Evolutionary conservation across 2,329 filamentous ascomycete species (phyloP).

Genomic region (Aureobasidium sp.): DNA sequence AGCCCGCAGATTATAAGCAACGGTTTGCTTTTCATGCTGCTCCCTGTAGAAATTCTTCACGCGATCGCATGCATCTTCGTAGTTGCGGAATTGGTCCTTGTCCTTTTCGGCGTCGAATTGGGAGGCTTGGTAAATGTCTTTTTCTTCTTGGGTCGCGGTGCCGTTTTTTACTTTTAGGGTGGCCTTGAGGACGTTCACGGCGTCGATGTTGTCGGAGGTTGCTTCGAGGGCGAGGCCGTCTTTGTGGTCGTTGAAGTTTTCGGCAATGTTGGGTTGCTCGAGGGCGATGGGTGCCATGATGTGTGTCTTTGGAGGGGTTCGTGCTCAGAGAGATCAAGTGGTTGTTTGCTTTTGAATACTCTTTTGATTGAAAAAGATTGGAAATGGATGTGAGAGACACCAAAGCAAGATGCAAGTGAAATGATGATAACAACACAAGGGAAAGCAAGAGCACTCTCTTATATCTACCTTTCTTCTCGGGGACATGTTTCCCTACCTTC

Average conservation of each 20-base stretch:
- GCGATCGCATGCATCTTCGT: constrained; percentile 72
- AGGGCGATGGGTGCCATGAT: constrained; percentile 42
- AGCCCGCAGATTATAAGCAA: constrained; percentile 76
- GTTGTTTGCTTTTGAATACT: neutral
- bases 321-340: neutral
- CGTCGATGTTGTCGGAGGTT: constrained; percentile 53
- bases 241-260: constrained; percentile 42
- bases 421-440: neutral
- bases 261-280: constrained; percentile 36
- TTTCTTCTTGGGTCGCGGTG: constrained; percentile 39
- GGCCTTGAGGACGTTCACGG: constrained; percentile 54
- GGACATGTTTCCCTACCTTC: constrained; percentile 11
- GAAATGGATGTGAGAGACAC: neutral
- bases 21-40: constrained; percentile 64
- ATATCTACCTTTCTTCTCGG: constrained; percentile 3
- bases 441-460: neutral
- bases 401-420: neutral
- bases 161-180: constrained; percentile 44
- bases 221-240: constrained; percentile 53
- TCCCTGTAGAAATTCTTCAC: constrained; percentile 82
- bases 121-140: constrained; percentile 50
- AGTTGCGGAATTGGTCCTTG: constrained; percentile 75
- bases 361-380: neutral
- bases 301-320: neutral
- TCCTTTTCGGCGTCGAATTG: constrained; percentile 69